A percentile compares a stretch with the other conserved stretches of the same genome.
Evolutionary conservation across 805 yeast genomes (phyloP).

Genomic region (Suhomyces sp.): DNA sequence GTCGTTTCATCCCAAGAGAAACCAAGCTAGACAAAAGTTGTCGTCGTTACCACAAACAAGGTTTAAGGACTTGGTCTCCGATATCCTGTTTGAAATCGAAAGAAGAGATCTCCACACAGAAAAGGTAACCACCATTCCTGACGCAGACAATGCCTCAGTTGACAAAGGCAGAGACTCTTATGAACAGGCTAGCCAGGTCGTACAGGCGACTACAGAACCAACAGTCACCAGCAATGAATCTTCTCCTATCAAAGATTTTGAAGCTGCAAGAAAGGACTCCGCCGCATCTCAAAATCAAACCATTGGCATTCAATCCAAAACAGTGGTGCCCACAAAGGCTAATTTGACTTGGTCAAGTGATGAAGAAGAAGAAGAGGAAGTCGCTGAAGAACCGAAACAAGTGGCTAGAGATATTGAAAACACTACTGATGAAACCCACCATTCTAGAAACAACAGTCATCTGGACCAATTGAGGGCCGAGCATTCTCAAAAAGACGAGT

Average conservation of each 20-base stretch:
- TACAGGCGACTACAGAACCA: neutral
- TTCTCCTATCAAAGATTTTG: neutral
- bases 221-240: neutral
- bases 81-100: conserved; percentile 82
- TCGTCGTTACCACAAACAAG: conserved; percentile 78
- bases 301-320: conserved; percentile 55
- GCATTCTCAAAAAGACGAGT: conserved; percentile 3
- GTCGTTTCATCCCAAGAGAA: conserved; percentile 86
- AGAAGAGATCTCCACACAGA: conserved; percentile 58
- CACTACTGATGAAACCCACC: neutral
- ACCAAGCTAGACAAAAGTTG: conserved; percentile 90
- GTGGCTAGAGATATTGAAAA: neutral
- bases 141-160: neutral
- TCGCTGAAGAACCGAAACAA: neutral
- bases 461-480: conserved; percentile 1
- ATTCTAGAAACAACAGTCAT: neutral
- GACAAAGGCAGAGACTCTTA: neutral
- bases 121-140: conserved; percentile 5
- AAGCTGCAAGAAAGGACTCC: neutral
- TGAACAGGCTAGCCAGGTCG: neutral
- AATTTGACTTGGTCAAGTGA: conserved; percentile 86
- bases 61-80: conserved; percentile 87
- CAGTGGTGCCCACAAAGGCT: conserved; percentile 82
- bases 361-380: conserved; percentile 54
- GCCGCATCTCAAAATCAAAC: conserved; percentile 16